Evolutionary conservation across 345 rosid species (phyloP), one percentile per base, ranked within the genome.

Genomic region (Streptanthus diversifolius): DNA sequence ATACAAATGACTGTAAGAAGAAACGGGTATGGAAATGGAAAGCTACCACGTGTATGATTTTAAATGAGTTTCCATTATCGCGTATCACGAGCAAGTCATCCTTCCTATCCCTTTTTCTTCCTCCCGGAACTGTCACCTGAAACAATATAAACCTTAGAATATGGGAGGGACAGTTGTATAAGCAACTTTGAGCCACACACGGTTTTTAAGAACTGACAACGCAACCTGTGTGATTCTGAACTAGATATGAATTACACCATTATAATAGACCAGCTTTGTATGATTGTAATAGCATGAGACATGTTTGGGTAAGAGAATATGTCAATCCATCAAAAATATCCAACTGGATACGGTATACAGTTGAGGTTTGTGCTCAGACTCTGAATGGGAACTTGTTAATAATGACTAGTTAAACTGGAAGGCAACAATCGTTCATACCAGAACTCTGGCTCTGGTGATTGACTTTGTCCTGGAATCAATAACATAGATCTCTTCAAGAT

Each of bases 401-500:
- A 15, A 14, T 30, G 52, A 0, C 22, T 24, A 19, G 18, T 9
- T 7, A 43, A 33, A 6, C 0, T 41, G 56, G 18, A 63, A 63
- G 44, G 40, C 52, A 71, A 33, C 17, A 51, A 33, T 24, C 21
- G 24, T 21, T 9, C 83, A 79, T 79, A 93, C 97, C 87, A 86
- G 55, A 64, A 93, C 95, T 88, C 83, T 93, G 48, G 97, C 98
- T 82, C 98, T 86, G 47, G 92, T 86, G 69, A 93, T 90, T 44
- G 98, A 93, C 85, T 86, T 93, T 22, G 93, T 87, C 80, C 80
- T 87, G 14, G 97, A 89, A 60, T 93, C 96, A 59, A 93, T 87
- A 72, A 86, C 88, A 72, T 93, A 93, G 29, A 93, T 90, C 85
- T 93, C 97, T 83, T 93, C 98, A 83, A 90, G 90, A 68, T 90